Evolutionary conservation across 345 rosid species (phyloP), one percentile per base, ranked within the genome.

Genomic region (Ricinus communis): DNA sequence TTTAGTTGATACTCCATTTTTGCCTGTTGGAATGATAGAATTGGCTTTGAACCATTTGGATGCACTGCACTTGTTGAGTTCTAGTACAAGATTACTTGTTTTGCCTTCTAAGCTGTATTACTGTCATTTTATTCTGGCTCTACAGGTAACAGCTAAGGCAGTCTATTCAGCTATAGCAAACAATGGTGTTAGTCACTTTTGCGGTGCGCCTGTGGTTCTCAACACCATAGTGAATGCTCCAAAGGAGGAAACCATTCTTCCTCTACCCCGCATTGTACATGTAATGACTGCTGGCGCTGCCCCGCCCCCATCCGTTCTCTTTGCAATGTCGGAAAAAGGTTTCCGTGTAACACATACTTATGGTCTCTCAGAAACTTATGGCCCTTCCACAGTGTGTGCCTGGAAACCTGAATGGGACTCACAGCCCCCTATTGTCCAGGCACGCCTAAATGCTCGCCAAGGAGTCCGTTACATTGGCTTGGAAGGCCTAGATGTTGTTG

Each of bases 381-480:
- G 97, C 22, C 97, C 99, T 24, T 86, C 93, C 41, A 87, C 96
- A 0, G 79, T 95, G 18, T 91, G 98, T 57, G 96, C 94, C 4
- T 86, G 96, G 98, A 90, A 92, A 71, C 98, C 97, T 0, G 96
- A 88, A 77, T 90, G 98, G 99, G 94, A 95, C 45, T 84, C 87
- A 3, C 77, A 85, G 58, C 90, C 97, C 40, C 88, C 86, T 9
- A 87, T 86, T 71, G 64, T 71, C 52, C 96, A 88, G 72, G 97
- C 97, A 31, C 91, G 90, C 50, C 85, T 95, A 36, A 95, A 90
- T 63, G 88, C 99, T 1, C 97, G 99, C 67, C 99, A 95, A 71
- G 99, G 99, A 18, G 94, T 95, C 5, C 84, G 87, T 27, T 90
- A 86, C 69, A 76, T 76, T 47, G 82, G 88, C 71, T 68, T 90